Conservation (phyloP, 2,329 filamentous ascomycete genomes). For the Penicillium freii region DNA sequence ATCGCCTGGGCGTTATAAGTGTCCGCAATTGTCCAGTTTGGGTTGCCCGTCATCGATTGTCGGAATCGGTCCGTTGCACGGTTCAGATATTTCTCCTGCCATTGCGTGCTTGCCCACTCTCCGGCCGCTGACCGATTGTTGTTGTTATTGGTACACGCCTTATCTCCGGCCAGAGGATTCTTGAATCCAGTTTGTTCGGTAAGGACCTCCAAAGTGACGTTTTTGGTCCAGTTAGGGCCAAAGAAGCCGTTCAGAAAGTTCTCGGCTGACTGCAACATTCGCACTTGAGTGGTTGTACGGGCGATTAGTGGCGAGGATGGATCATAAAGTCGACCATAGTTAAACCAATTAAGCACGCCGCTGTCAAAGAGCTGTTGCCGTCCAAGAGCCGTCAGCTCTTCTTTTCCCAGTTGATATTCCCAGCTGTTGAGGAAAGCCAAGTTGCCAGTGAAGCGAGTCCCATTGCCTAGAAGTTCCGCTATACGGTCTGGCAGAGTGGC, state of each 20-base stretch:
- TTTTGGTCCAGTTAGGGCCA: conserved; percentile 69
- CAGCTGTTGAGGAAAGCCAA: conserved; percentile 68
- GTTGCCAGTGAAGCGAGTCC: conserved; percentile 56
- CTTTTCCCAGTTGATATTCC: conserved; percentile 66
- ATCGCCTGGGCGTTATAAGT: conserved; percentile 68
- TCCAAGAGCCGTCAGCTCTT: conserved; percentile 71
- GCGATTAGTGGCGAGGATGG: conserved; percentile 70
- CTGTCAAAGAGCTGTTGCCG: conserved; percentile 71
- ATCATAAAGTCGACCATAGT: conserved; percentile 70
- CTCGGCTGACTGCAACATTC: conserved; percentile 74
- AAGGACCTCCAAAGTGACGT: conserved; percentile 69
- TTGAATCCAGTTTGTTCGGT: conserved; percentile 56
- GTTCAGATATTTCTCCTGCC: conserved; percentile 63
- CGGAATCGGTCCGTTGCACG: conserved; percentile 61
- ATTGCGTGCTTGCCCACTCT: conserved; percentile 45
- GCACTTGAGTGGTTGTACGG: conserved; percentile 71
- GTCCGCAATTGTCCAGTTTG: conserved; percentile 64
- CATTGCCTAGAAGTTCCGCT: conserved; percentile 49
- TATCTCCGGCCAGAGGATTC: conserved; percentile 58
- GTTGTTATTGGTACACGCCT: conserved; percentile 63
- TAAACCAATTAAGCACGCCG: conserved; percentile 68
- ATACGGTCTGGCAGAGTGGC: conserved; percentile 58
- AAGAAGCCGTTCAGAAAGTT: conserved; percentile 80
- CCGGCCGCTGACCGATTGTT: conserved; percentile 30
- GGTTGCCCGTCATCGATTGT: conserved; percentile 52